A percentile compares a stretch with the other conserved stretches of the same genome.
Evolutionary conservation across 371 early-diverging fungal species (phyloP).

Genomic region (Mortierella sp.): DNA sequence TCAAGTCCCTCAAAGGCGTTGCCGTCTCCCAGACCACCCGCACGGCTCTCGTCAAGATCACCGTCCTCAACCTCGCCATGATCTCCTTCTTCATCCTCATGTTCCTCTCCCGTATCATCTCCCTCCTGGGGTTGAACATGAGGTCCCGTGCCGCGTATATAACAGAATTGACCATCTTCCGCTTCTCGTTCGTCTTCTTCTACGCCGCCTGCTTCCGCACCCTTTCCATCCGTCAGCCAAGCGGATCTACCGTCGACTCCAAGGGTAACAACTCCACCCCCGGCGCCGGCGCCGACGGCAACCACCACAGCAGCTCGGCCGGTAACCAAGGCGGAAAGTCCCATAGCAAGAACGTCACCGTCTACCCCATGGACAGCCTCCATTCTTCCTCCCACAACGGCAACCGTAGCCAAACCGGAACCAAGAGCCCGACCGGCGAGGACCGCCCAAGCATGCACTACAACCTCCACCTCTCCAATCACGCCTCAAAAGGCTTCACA

Average conservation of each 20-base stretch:
- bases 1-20: conserved; percentile 44
- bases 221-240: conserved; percentile 52
- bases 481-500: conserved; percentile 50
- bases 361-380: conserved; percentile 32
- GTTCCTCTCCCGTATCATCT: conserved; percentile 52
- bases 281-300: background rate
- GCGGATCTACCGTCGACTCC: conserved; percentile 45
- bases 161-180: conserved; percentile 43
- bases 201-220: conserved; percentile 53
- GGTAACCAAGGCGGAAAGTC: conserved; percentile 5
- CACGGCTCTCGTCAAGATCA: conserved; percentile 53
- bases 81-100: conserved; percentile 57
- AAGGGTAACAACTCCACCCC: conserved; percentile 20
- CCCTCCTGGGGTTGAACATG: conserved; percentile 48
- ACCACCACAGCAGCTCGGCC: background rate
- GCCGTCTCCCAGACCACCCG: conserved; percentile 49
- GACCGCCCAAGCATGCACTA: conserved; percentile 26
- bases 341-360: conserved; percentile 37
- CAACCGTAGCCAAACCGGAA: conserved; percentile 2
- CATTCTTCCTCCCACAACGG: background rate
- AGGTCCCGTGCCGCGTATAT: conserved; percentile 40
- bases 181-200: conserved; percentile 54
- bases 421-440: background rate
- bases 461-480: conserved; percentile 52
- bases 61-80: conserved; percentile 55